Conservation (phyloP, 192 early-diverging fungal genomes). For the Entomortierella chlamydospora region DNA sequence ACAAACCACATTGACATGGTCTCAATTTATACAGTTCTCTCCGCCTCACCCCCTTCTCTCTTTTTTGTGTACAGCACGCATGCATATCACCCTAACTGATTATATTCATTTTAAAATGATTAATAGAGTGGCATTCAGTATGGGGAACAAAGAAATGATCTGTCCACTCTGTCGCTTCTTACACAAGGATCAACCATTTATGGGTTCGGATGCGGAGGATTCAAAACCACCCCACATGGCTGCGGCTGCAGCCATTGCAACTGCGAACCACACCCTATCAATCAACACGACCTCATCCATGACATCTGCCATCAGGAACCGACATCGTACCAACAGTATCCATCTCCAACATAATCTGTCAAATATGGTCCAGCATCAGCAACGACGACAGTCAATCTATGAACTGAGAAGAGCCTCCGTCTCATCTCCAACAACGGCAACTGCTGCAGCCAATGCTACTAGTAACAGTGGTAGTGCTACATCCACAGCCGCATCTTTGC, state of each 20-base stretch:
- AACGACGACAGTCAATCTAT: conserved; percentile 29
- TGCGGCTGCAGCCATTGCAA: not conserved
- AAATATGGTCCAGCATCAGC: conserved; percentile 39
- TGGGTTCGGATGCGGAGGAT: conserved; percentile 24
- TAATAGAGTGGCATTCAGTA: conserved; percentile 38
- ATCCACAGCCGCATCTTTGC: not conserved
- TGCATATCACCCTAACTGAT: not conserved
- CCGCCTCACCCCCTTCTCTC: no score
- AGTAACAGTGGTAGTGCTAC: not conserved
- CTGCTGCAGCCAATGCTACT: not conserved
- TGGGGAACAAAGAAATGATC: conserved; percentile 52
- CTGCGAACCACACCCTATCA: not conserved
- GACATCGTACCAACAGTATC: conserved; percentile 42
- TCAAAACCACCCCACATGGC: not conserved
- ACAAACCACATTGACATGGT: no score
- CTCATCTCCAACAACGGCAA: not conserved
- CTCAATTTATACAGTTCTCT: no score
- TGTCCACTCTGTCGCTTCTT: conserved; percentile 49
- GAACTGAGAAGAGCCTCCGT: conserved; percentile 23
- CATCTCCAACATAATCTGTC: conserved; percentile 45
- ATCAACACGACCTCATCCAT: conserved; percentile 2
- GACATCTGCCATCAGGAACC: conserved; percentile 5
- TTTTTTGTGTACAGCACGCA: not conserved
- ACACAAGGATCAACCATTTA: conserved; percentile 53
- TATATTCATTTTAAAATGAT: not conserved